Base-by-base conservation (phyloP, 352 stramenopile genomes). In the Phytophthora rubi region DNA sequence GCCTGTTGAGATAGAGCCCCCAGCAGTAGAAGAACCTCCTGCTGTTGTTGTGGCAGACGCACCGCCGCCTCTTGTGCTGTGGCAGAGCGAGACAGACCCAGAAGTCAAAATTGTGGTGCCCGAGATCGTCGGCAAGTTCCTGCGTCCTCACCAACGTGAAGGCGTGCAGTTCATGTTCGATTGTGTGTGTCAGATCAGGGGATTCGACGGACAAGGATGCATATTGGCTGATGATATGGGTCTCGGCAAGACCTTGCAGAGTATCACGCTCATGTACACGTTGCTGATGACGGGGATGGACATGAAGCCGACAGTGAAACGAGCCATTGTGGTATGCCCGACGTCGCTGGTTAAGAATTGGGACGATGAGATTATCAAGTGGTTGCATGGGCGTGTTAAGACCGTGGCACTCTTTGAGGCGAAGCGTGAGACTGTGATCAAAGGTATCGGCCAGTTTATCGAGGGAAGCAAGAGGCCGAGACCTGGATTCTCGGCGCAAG, bases 81-180 rank as follows among this genome's bases (percentile, higher is more conserved):
- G 89, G 89, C 75, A 90, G 37, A 90, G 84, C 54, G 73, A 90
- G 56, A 86, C 89, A 1, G 69, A 95, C 44, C 70, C 81, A 2
- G 66, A 88, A 5, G 45, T 86, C 21, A 82, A 88, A 39, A 83
- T 96, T 5, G 84, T 97, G 32, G 89, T 98, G 13, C 89, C 92
- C 8, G 86, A 94, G 28, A 92, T 98, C 26, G 83, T 99, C 5
- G 92, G 92, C 62, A 98, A 98, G 60, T 98, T 94, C 71, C 71
- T 99, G 37, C 91, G 97, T 23, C 96, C 96, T 49, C 97, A 99
- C 82, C 95, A 99, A 78, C 86, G 95, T 21, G 97, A 99, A 76
- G 97, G 97, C 35, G 96, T 99, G 52, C 82, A 97, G 75, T 99
- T 99, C 70, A 97, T 99, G 87, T 99, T 98, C 65, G 92, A 99